Conservation (phyloP, 371 early-diverging fungal species). For the Rhizomucor pusillus region DNA sequence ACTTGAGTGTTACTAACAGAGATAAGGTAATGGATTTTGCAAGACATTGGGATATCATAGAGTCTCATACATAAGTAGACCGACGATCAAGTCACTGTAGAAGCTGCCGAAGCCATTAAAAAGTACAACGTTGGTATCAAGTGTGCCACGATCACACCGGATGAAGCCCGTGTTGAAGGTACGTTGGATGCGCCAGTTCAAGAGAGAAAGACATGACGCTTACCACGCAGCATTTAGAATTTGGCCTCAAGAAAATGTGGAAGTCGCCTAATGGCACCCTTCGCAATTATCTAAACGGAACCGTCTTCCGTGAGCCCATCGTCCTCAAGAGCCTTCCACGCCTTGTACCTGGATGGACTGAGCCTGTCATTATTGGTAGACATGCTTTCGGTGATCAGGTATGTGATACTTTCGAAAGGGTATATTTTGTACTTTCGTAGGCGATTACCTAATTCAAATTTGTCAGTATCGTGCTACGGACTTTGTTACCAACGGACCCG, state of each 20-base stretch:
- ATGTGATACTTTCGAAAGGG: not conserved
- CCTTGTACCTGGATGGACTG: constrained; percentile 92
- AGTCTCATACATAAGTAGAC: constrained; percentile 54
- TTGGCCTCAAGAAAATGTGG: constrained; percentile 95
- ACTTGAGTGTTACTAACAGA: constrained; percentile 89
- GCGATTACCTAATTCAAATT: constrained; percentile 2
- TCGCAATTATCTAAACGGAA: constrained; percentile 95
- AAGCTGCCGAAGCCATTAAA: constrained; percentile 94
- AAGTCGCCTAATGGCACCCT: constrained; percentile 97
- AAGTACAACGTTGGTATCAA: constrained; percentile 98
- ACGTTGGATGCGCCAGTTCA: constrained; percentile 5
- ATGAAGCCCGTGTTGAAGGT: constrained; percentile 91
- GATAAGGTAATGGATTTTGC: constrained; percentile 59
- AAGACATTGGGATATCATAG: not conserved
- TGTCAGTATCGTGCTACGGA: constrained; percentile 95
- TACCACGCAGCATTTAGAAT: constrained; percentile 60
- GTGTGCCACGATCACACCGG: constrained; percentile 99
- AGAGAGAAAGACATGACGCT: not conserved
- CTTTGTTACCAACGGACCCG: constrained; percentile 85
- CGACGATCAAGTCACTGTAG: constrained; percentile 92
- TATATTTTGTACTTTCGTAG: not conserved
- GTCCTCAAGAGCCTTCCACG: constrained; percentile 85
- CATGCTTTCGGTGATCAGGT: constrained; percentile 97
- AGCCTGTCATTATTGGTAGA: constrained; percentile 94
- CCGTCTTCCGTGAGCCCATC: constrained; percentile 98